A percentile compares a stretch with the other conserved stretches of the same genome.
These are phyloP conservation scores for Clitoria ternatea DNA, from an alignment of 306 rosid genomes.

Conservation along the genomic window DNA sequence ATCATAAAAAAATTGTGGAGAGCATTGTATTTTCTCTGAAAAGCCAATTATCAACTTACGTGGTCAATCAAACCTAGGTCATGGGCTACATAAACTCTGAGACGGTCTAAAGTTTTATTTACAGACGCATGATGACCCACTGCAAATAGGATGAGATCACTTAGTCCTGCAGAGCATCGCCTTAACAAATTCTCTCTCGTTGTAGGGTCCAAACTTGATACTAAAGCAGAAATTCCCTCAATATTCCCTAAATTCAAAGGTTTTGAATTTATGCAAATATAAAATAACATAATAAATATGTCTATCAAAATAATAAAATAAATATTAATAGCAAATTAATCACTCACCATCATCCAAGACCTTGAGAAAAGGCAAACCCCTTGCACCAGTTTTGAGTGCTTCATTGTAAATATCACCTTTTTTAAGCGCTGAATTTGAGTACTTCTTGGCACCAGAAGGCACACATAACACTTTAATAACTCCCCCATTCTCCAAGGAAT, in stretches of 20 bases:
- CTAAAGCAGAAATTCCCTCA: constrained; percentile 82
- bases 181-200: constrained; percentile 45
- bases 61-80: constrained; percentile 70
- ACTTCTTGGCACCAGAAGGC: constrained; percentile 70
- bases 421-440: constrained; percentile 87
- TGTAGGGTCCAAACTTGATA: constrained; percentile 67
- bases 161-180: constrained; percentile 58
- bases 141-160: constrained; percentile 78
- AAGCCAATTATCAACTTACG: constrained; percentile 44
- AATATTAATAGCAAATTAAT: background rate
- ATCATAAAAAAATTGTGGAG: constrained; percentile 18
- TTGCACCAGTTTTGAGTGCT: constrained; percentile 82
- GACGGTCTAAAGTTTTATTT: constrained; percentile 77
- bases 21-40: background rate
- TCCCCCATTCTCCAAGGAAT: constrained; percentile 71
- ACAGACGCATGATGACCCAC: constrained; percentile 64
- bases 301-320: background rate
- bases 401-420: constrained; percentile 77
- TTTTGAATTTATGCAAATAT: background rate
- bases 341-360: constrained; percentile 68
- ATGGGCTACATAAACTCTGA: constrained; percentile 67
- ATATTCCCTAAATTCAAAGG: constrained; percentile 51
- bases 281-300: constrained; percentile 1
- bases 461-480: constrained; percentile 72
- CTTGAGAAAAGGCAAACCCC: constrained; percentile 91